These are phyloP conservation scores for Drechslera avenae DNA, from an alignment of 2,329 filamentous ascomycete genomes.

Conservation along the genomic window DNA sequence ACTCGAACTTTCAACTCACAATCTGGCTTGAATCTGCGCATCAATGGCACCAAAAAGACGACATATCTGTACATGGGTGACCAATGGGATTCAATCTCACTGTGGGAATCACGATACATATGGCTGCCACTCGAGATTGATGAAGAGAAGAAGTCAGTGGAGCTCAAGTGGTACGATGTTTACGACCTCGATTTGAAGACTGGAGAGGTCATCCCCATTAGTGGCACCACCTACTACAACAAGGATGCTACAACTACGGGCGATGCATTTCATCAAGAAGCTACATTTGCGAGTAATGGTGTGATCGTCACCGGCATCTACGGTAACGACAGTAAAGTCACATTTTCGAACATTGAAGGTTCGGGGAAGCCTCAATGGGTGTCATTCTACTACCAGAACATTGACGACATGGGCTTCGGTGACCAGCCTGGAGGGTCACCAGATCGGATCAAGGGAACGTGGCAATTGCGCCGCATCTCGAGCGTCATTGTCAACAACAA, in stretches of 20 bases:
- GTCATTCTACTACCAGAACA: conserved; percentile 65
- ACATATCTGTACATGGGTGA: conserved; percentile 60
- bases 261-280: conserved; percentile 61
- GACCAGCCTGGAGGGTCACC: conserved; percentile 59
- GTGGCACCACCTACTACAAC: conserved; percentile 56
- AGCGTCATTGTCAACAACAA: conserved; percentile 64
- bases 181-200: conserved; percentile 62
- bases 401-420: conserved; percentile 66
- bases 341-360: conserved; percentile 57
- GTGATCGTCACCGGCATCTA: conserved; percentile 59
- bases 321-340: conserved; percentile 61
- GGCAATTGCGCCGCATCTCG: conserved; percentile 64
- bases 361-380: conserved; percentile 61
- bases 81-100: conserved; percentile 60
- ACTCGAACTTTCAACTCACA: conserved; percentile 61
- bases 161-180: conserved; percentile 60
- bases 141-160: conserved; percentile 57
- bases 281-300: conserved; percentile 57
- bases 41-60: conserved; percentile 56
- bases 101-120: conserved; percentile 64
- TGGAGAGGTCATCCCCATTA: conserved; percentile 54
- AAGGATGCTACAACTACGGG: conserved; percentile 55
- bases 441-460: conserved; percentile 64
- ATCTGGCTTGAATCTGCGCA: conserved; percentile 57
- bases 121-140: conserved; percentile 62